phyloP scores from a whole-genome alignment of 2,329 filamentous ascomycete species.

The Didymella sp. region DNA sequence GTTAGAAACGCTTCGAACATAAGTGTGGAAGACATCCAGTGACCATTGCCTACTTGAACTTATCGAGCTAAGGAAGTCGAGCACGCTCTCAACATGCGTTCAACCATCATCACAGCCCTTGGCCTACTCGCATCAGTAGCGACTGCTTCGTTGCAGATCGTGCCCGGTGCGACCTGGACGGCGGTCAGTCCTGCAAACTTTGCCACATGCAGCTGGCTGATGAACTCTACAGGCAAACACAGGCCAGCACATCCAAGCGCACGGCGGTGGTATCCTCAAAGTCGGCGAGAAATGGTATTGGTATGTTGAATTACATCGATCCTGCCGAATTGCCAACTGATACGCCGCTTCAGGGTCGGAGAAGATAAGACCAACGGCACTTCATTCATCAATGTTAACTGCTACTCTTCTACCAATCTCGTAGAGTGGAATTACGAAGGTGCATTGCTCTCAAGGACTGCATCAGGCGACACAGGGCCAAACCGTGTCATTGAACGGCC shows the following conservation, averaged over 20 bases:
- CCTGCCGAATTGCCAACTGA: background rate
- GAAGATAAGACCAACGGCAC: slow-evolving; percentile 72
- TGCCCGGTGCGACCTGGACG: slow-evolving; percentile 52
- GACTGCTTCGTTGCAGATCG: slow-evolving; percentile 47
- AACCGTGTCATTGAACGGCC: slow-evolving; percentile 70
- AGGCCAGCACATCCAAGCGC: slow-evolving; percentile 68
- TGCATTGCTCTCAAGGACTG: slow-evolving; percentile 62
- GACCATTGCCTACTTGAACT: background rate
- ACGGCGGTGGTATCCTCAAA: slow-evolving; percentile 69
- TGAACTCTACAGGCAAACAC: slow-evolving; percentile 44
- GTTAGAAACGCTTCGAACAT: background rate
- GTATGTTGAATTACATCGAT: slow-evolving; percentile 22
- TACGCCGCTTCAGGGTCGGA: slow-evolving; percentile 60
- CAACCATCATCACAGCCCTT: slow-evolving; percentile 15
- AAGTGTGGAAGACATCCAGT: background rate
- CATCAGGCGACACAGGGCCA: slow-evolving; percentile 65
- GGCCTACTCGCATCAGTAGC: slow-evolving; percentile 30
- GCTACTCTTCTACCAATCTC: slow-evolving; percentile 69
- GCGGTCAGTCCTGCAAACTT: slow-evolving; percentile 29
- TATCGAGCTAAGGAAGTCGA: background rate
- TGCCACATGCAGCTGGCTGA: background rate
- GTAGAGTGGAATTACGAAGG: slow-evolving; percentile 69
- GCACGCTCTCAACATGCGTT: slow-evolving; percentile 29
- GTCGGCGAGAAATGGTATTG: slow-evolving; percentile 66
- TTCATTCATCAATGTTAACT: slow-evolving; percentile 70